Base-by-base conservation (phyloP, 257 asterid genomes). In the Leonotis leonurus region DNA sequence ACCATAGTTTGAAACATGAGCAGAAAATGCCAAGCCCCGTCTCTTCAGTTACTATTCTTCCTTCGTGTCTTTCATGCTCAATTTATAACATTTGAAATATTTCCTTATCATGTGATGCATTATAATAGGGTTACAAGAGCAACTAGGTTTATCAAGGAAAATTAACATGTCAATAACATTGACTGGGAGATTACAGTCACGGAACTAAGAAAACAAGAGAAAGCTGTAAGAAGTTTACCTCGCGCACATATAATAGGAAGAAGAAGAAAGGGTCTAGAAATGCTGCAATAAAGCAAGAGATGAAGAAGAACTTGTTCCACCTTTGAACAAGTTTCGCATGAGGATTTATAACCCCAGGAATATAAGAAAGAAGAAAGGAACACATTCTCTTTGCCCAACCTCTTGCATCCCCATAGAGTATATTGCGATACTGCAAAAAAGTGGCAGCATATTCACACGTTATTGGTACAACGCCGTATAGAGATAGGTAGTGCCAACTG, bases 301-400 rank as follows among this genome's bases (percentile, higher is more conserved):
- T 71, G 16, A 72, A 86, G 29, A 90, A 90, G 73, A 90, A 83
- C 65, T 83, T 68, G 86, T 75, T 90, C 97, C 96, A 90, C 76
- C 57, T 70, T 56, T 81, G 97, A 51, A 90, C 81, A 65, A 68
- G 39, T 70, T 73, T 78, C 4, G 95, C 70, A 68, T 90, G 97
- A 70, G 96, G 95, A 77, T 90, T 90, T 84, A 90, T 90, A 67
- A 90, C 81, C 41, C 91, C 84, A 2, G 95, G 94, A 70, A 87
- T 74, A 72, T 43, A 87, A 35, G 71, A 75, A 50, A 57, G 60
- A 62, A 81, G 27, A 58, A 44, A 73, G 4, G 84, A 70, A 50
- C 65, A 64, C 51, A 77, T 66, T 67, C 83, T 83, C 75, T 75
- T 83, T 1, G 80, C 83, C 79, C 86, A 90, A 25, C 97, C 83